Evolutionary conservation across 768 basidiomycete genomes (phyloP), one percentile per base, ranked within the genome.

Genomic region (Auriscalpium orientale): DNA sequence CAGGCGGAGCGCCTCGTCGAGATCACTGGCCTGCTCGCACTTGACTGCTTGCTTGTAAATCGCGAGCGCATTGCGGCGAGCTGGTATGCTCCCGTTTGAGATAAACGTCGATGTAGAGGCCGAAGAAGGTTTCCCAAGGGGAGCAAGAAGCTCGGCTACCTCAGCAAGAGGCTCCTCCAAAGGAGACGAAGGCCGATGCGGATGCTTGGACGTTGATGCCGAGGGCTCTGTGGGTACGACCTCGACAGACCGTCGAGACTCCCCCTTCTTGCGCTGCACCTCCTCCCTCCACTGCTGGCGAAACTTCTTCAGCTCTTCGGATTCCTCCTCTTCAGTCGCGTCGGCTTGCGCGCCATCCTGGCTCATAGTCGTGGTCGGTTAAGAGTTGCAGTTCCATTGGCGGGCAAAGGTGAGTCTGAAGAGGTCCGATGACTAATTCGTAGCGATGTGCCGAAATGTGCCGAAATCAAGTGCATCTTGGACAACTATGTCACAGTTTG

Each of bases 221-320:
- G 34, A 13, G 28, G 40, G 28, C 40, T 15, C 36, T 16, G 45
- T 58, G 13, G n/a, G 36, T n/a, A 35, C 46, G 16, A 40, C 11
- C 38, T 43, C 50, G 35, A 46, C 53, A 8, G 2, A 18, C 2
- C 37, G 10, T 53, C 46, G 51, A 22, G 46, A 45, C 28, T 44
- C 33, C 28, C 37, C 28, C 36, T 46, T 51, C 51, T 52, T 72
- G 58, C 69, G 73, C 49, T 68, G 65, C 15, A 90, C 76, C 67
- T 91, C 89, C 33, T 73, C 76, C 63, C 79, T 79, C 90, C 90
- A 92, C 73, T 78, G 77, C 56, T 81, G 79, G 69, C 90, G 79
- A 69, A 92, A 92, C 46, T 70, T 69, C 9, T 73, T 78, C 59
- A 92, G 82, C 63, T 91, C 89, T 6, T 75, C 72, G 0, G 81